These are phyloP conservation scores for Tephrocybe sp. DNA, from an alignment of 768 basidiomycete genomes.

Conservation along the genomic window DNA sequence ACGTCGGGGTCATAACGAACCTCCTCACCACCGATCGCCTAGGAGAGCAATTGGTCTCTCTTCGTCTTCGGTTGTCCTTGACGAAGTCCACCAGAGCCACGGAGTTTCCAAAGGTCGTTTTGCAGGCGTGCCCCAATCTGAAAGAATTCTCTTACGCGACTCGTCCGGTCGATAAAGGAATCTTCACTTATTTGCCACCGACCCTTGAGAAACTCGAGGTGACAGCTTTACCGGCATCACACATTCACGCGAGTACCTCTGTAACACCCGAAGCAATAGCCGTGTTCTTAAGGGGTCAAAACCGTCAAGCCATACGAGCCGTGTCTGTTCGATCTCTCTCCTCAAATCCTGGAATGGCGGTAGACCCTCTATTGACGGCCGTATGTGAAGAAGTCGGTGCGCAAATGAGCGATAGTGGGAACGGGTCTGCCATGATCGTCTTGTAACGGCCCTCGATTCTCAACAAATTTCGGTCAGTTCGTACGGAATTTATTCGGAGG, in stretches of 20 bases:
- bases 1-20: conserved; percentile 6
- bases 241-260: conserved; percentile 7
- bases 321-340: conserved; percentile 8
- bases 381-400: conserved; percentile 9
- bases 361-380: conserved; percentile 5
- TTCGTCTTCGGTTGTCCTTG: conserved; percentile 4
- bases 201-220: conserved; percentile 9
- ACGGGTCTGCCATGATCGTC: conserved; percentile 10
- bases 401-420: conserved; percentile 10
- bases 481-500: not conserved
- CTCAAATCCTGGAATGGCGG: conserved; percentile 2
- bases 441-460: not conserved
- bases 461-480: not conserved
- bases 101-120: conserved; percentile 5
- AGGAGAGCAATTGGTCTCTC: conserved; percentile 3
- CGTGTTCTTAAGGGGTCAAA: conserved; percentile 4
- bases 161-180: conserved; percentile 1
- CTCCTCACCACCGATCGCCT: not conserved
- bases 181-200: conserved; percentile 7
- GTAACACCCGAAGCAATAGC: conserved; percentile 7
- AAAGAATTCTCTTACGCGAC: conserved; percentile 11
- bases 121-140: conserved; percentile 6
- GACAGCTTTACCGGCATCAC: conserved; percentile 7
- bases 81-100: conserved; percentile 1
- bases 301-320: conserved; percentile 1